phyloP scores from a whole-genome alignment of 2,329 filamentous ascomycete species.

The Colletotrichum sublineola region DNA sequence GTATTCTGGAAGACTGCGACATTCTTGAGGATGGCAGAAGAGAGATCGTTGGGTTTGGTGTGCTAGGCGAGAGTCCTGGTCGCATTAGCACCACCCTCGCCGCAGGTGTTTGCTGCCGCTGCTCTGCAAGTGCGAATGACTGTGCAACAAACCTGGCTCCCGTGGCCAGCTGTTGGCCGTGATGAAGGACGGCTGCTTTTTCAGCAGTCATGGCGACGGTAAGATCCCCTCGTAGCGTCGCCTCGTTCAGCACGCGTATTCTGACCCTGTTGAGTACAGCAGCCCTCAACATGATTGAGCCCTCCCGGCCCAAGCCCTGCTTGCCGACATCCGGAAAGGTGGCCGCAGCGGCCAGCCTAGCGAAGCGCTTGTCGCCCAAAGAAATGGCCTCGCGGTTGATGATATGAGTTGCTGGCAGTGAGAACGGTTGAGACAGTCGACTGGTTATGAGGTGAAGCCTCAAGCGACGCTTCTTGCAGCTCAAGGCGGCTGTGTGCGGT shows the following conservation, averaged over 20 bases:
- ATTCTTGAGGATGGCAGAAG: slow-evolving; percentile 8
- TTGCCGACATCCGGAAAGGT: slow-evolving; percentile 52
- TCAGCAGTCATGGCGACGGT: slow-evolving; percentile 51
- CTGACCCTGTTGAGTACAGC: slow-evolving; percentile 75
- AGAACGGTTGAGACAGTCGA: slow-evolving; percentile 77
- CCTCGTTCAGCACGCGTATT: slow-evolving; percentile 58
- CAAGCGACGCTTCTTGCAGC: slow-evolving; percentile 77
- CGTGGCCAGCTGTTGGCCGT: slow-evolving; percentile 52
- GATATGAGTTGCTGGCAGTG: slow-evolving; percentile 77
- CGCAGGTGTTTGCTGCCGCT: slow-evolving; percentile 23
- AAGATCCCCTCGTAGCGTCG: slow-evolving; percentile 49
- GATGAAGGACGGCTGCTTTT: slow-evolving; percentile 51
- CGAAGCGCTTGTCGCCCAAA: slow-evolving; percentile 61
- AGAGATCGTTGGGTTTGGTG: background rate
- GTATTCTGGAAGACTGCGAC: slow-evolving; percentile 1
- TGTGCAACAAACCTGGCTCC: slow-evolving; percentile 50
- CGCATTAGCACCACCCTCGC: slow-evolving; percentile 33
- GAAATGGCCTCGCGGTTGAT: slow-evolving; percentile 68
- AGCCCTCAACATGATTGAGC: slow-evolving; percentile 70
- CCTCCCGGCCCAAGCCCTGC: slow-evolving; percentile 60
- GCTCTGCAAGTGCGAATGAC: slow-evolving; percentile 11
- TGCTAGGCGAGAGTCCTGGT: background rate
- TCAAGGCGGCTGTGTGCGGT: slow-evolving; percentile 62
- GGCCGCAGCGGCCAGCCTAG: slow-evolving; percentile 58
- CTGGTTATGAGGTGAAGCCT: slow-evolving; percentile 76